Conservation (phyloP, 495 filamentous ascomycete genomes). For the Beverwykella pulmonaria region DNA sequence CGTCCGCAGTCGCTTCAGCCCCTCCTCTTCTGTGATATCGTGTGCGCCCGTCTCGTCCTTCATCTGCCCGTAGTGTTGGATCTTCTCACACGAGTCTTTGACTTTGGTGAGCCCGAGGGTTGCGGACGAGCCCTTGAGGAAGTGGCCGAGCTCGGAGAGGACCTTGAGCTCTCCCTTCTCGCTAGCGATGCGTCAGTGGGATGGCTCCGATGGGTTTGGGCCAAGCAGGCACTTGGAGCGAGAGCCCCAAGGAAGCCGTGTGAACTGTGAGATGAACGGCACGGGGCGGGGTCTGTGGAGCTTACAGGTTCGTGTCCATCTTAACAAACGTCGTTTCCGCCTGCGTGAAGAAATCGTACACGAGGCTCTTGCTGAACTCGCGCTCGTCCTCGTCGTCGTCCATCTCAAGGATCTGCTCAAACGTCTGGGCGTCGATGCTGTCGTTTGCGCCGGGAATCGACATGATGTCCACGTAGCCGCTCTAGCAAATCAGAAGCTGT, state of each 20-base stretch:
- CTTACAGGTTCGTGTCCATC: slow-evolving; percentile 81
- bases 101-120: slow-evolving; percentile 92
- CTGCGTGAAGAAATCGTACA: slow-evolving; percentile 90
- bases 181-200: slow-evolving; percentile 49
- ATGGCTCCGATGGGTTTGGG: not conserved
- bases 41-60: slow-evolving; percentile 74
- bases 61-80: slow-evolving; percentile 84
- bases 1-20: slow-evolving; percentile 66
- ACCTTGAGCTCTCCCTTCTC: slow-evolving; percentile 63
- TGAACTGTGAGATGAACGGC: not conserved
- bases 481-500: slow-evolving; percentile 38
- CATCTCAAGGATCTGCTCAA: slow-evolving; percentile 96
- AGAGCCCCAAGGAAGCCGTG: not conserved
- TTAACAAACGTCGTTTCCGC: slow-evolving; percentile 81
- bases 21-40: slow-evolving; percentile 62
- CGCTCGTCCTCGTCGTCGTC: slow-evolving; percentile 79
- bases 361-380: slow-evolving; percentile 83
- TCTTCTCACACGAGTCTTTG: slow-evolving; percentile 91
- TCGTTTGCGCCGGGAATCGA: slow-evolving; percentile 62
- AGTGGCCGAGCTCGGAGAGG: slow-evolving; percentile 87
- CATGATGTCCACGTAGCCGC: slow-evolving; percentile 52
- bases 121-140: slow-evolving; percentile 96
- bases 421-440: slow-evolving; percentile 75
- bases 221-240: not conserved
- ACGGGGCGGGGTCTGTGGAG: not conserved